Evolutionary conservation across 257 asterid genomes (phyloP).

Genomic region (Solanum pinnatisectum): DNA sequence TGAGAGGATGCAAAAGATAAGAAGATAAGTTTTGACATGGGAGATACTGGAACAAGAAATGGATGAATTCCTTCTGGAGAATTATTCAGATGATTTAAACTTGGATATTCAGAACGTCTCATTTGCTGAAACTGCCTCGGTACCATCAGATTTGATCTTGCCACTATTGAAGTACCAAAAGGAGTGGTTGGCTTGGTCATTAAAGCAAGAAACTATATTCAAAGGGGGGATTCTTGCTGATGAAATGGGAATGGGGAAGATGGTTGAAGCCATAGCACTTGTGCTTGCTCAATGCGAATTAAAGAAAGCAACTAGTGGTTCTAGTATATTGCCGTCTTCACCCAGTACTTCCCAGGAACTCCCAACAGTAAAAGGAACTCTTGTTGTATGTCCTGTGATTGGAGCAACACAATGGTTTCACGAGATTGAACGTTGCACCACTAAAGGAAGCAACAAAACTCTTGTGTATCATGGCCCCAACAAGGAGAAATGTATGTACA

Average conservation of each 20-base stretch:
- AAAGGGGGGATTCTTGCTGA: conserved; percentile 89
- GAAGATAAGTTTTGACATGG: conserved; percentile 29
- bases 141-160: conserved; percentile 58
- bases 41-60: conserved; percentile 52
- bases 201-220: conserved; percentile 63
- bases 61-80: conserved; percentile 46
- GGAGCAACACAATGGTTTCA: not conserved
- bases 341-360: not conserved
- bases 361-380: not conserved
- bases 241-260: conserved; percentile 98
- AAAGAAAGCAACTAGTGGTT: not conserved
- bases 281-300: conserved; percentile 66
- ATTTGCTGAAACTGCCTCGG: conserved; percentile 43
- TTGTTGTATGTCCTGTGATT: not conserved
- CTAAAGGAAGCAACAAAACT: not conserved
- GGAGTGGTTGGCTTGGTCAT: conserved; percentile 88
- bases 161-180: conserved; percentile 76
- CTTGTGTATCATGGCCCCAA: not conserved
- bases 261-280: conserved; percentile 83
- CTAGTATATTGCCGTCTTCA: not conserved
- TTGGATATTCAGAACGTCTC: conserved; percentile 27
- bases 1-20: conserved; percentile 20
- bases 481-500: not conserved
- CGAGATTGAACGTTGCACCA: not conserved
- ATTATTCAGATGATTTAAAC: conserved; percentile 19